Evolutionary conservation across 371 early-diverging fungal genomes (phyloP).

Genomic region (Capillidium heterosporum): DNA sequence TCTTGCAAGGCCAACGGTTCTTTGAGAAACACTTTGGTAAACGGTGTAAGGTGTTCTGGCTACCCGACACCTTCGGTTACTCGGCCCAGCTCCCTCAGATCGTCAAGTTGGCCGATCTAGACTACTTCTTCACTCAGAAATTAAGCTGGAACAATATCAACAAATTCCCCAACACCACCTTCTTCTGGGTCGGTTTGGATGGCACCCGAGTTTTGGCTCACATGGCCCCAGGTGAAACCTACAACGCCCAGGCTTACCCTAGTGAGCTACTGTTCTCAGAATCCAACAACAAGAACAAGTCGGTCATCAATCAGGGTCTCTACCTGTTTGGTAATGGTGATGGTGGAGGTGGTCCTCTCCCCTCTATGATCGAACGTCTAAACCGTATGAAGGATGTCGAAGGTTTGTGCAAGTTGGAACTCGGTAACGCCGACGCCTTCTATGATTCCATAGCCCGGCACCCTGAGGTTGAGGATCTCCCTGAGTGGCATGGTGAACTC

Average conservation of each 20-base stretch:
- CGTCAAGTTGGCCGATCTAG: conserved; percentile 49
- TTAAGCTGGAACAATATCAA: conserved; percentile 97
- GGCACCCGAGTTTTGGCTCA: conserved; percentile 21
- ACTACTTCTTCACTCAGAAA: conserved; percentile 96
- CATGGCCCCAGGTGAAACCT: conserved; percentile 25
- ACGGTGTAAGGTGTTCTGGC: conserved; percentile 73
- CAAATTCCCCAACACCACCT: conserved; percentile 90
- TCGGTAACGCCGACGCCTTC: conserved; percentile 58
- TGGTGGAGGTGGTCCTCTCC: conserved; percentile 89
- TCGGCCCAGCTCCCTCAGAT: conserved; percentile 81
- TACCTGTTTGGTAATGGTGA: conserved; percentile 89
- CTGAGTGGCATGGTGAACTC: conserved; percentile 85
- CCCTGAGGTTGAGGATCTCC: conserved; percentile 25
- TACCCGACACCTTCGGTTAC: conserved; percentile 81
- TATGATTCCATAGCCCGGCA: conserved; percentile 49
- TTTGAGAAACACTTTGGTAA: conserved; percentile 72
- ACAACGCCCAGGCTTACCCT: conserved; percentile 5
- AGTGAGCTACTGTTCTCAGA: conserved; percentile 22
- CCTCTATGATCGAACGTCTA: conserved; percentile 73
- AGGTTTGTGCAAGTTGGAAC: conserved; percentile 50
- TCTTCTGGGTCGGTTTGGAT: conserved; percentile 47
- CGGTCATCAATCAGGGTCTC: conserved; percentile 61
- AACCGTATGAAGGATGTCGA: conserved; percentile 48
- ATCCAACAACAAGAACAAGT: conserved; percentile 61
- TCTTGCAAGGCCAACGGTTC: conserved; percentile 78